Evolutionary conservation across 345 rosid genomes (phyloP).

Genomic region (Psidium guajava): DNA sequence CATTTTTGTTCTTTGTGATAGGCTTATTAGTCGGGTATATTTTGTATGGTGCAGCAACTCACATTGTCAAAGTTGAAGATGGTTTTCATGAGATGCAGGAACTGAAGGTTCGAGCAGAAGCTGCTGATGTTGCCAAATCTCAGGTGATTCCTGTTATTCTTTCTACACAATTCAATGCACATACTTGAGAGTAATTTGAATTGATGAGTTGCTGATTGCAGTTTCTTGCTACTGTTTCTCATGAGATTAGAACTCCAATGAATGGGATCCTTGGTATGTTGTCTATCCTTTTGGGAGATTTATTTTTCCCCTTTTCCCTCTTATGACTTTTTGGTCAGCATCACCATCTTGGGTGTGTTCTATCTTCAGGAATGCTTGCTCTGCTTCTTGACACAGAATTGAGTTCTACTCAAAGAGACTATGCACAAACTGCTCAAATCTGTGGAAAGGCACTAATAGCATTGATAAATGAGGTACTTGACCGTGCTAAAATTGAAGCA

Average conservation of each 20-base stretch:
- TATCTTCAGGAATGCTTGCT: slow-evolving; percentile 78
- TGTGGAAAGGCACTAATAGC: slow-evolving; percentile 95
- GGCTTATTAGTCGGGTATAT: slow-evolving; percentile 73
- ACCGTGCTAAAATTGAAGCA: slow-evolving; percentile 96
- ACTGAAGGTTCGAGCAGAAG: slow-evolving; percentile 83
- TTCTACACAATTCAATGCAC: neutral
- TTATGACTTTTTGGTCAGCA: neutral
- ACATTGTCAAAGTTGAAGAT: slow-evolving; percentile 86
- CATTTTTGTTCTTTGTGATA: slow-evolving; percentile 61
- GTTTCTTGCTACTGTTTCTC: slow-evolving; percentile 98
- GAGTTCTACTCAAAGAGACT: slow-evolving; percentile 84
- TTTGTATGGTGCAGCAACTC: slow-evolving; percentile 63
- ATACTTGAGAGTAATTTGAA: neutral
- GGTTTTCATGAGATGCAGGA: slow-evolving; percentile 78
- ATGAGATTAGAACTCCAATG: slow-evolving; percentile 98
- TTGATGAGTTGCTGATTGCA: slow-evolving; percentile 14
- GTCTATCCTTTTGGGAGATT: neutral
- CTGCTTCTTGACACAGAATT: slow-evolving; percentile 85
- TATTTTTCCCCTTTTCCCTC: neutral
- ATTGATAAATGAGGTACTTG: slow-evolving; percentile 93
- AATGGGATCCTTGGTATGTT: slow-evolving; percentile 89
- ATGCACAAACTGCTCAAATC: slow-evolving; percentile 89
- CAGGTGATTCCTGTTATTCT: slow-evolving; percentile 26
- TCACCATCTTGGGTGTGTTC: neutral
- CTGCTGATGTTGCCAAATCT: slow-evolving; percentile 97